Base-by-base conservation (phyloP, 257 asterid genomes). In the Solanum arcanum region DNA sequence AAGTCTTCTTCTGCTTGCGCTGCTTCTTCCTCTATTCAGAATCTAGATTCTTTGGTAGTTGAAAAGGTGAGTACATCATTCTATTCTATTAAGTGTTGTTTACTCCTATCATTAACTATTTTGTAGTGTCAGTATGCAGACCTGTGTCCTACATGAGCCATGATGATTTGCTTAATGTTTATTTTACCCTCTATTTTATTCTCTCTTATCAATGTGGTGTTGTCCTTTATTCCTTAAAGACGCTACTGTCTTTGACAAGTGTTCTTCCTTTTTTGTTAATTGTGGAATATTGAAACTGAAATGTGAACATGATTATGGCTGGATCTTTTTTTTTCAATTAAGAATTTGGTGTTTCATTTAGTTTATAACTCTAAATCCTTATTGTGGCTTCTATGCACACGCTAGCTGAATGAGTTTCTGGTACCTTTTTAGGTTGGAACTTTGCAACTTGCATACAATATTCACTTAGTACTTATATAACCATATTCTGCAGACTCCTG, bases 401-500 rank as follows among this genome's bases (percentile, higher is more conserved):
- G 1, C 42, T 46, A 46, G 84, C 84, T 80, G 42, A 27, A 80
- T 80, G 62, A 60, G 25, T 77, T 44, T 44, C 29, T 77, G 62
- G 12, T 27, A 25, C 64, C 13, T 9, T 16, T 80, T 80, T 47
- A 16, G 84, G 8, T 80, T 80, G 64, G 23, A 78, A 80, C 37
- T 47, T 47, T 29, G 27, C 68, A 29, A 47, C 42, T 47, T 80
- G 66, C 84, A 47, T 25, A n/a, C 84, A 29, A 27, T 80, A 80
- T 27, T 27, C 84, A 80, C 84, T 47, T 75, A 39, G 16, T 39
- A 87, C 86, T 75, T 80, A 47, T 46, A 15, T 16, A 80, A 29
- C 44, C 42, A 84, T 86, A 85, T 87, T 87, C 84, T 86, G 72
- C 94, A 93, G 94, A 92, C 90, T 89, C 90, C 87, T 87, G 91